A percentile compares a stretch with the other conserved stretches of the same genome.
phyloP scores from a whole-genome alignment of 306 rosid species.

The Prunus kanzakura region DNA sequence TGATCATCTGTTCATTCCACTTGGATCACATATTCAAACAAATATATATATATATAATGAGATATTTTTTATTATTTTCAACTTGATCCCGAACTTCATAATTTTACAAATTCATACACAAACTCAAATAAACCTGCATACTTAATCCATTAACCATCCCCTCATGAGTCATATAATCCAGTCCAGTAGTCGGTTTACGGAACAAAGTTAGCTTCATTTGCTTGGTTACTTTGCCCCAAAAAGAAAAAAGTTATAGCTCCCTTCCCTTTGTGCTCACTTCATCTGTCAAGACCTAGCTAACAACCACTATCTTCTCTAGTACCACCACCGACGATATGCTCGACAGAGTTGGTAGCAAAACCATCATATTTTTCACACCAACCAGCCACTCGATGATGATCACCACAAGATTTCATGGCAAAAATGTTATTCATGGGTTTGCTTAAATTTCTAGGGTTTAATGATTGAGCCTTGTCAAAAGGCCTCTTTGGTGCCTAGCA shows the following conservation, averaged over 20 bases:
- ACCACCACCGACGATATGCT: constrained; percentile 8
- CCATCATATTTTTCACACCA: not conserved
- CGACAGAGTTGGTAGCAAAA: not conserved
- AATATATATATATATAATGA: too few relatives aligned
- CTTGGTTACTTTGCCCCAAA: not conserved
- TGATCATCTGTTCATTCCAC: too few relatives aligned
- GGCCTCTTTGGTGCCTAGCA: not conserved
- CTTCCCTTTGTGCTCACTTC: not conserved
- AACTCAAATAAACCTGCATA: too few relatives aligned
- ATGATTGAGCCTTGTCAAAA: not conserved
- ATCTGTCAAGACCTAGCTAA: not conserved
- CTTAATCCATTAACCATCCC: too few relatives aligned
- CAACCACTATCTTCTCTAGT: too few relatives aligned
- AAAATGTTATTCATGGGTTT: not conserved
- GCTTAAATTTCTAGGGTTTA: constrained; percentile 5
- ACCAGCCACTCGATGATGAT: constrained; percentile 2
- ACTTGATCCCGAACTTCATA: too few relatives aligned
- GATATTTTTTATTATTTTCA: too few relatives aligned
- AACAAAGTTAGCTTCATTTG: not conserved
- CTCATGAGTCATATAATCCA: too few relatives aligned
- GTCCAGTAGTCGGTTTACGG: not conserved
- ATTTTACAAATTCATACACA: too few relatives aligned
- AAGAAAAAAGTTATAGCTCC: not conserved
- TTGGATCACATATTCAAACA: too few relatives aligned
- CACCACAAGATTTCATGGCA: not conserved